Evolutionary conservation across 2,329 filamentous ascomycete genomes (phyloP), one percentile per base, ranked within the genome.

Genomic region (Tolypocladium ophioglossoides): DNA sequence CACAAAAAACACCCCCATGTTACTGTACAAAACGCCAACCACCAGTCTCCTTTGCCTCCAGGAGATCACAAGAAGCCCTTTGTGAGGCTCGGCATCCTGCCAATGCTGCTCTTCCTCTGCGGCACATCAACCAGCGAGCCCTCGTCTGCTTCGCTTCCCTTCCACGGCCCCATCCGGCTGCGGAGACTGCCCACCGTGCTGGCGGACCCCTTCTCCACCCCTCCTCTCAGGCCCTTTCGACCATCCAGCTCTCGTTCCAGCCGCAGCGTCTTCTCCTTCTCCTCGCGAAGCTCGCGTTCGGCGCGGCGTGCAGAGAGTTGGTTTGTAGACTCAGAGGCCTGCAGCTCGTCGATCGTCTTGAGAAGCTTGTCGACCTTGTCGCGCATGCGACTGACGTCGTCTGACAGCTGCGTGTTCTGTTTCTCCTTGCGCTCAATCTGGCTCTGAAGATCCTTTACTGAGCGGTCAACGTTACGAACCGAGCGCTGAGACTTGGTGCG

Each of bases 381-480:
- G 57, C 92, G 88, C 64, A 90, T 85, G 59, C 92, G 88, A 61
- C 78, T 77, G 55, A 96, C 80, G 64, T 97, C 94, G 52, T 96
- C 92, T 53, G 84, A 80, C 20, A 96, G 78, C 65, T 94, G 86
- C 6, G 77, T 66, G 63, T 91, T 90, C 62, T 89, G 84, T 73
- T 95, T 96, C 60, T 97, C 92, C 62, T 91, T 89, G 62, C 94
- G 89, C 50, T 96, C 91, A 61, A 99, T 87, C 70, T 97, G 92
- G 27, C 84, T 79, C 70, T 96, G 89, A 27, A 97, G 80, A 70
- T 97, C 94, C 70, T 94, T 94, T 64, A 97, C 91, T 1, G 85
- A 89, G 57, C 92, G 90, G 73, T 97, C 94, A 30, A 96, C 86
- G 66, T 95, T 96, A 63, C 94, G 91, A 24, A 90, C 85, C 51